These are phyloP conservation scores for Leptomonas pyrrhocoris DNA, from an alignment of 208 protist genomes.

Conservation along the genomic window DNA sequence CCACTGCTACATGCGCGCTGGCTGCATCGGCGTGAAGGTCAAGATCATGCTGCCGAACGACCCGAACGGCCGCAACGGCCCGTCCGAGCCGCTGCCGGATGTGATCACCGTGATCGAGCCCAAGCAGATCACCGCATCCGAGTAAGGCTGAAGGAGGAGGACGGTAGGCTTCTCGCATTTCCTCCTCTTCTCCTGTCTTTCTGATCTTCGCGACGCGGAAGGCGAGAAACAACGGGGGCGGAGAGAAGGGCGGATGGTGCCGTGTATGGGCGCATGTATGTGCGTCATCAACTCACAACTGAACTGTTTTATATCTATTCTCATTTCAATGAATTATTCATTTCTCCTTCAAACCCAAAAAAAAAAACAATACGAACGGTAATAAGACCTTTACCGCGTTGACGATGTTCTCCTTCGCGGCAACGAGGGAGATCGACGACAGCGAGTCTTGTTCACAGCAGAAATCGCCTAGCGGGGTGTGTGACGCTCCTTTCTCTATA, in stretches of 20 bases:
- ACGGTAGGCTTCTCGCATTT: neutral
- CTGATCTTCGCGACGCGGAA: neutral
- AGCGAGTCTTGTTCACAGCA: no score
- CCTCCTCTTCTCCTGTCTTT: neutral
- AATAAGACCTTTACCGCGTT: neutral
- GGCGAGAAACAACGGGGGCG: neutral
- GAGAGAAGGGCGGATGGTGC: neutral
- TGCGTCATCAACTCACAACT: conserved; percentile 1
- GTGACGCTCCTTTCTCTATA: no score
- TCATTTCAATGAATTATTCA: conserved; percentile 16
- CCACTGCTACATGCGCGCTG: conserved; percentile 98
- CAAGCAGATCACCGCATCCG: conserved; percentile 34
- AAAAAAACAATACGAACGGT: neutral
- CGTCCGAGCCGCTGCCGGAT: conserved; percentile 72
- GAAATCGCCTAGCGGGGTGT: no score
- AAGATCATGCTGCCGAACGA: conserved; percentile 99
- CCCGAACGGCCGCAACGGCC: conserved; percentile 66
- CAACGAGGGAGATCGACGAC: no score
- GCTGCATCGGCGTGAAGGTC: conserved; percentile 98
- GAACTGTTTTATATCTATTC: conserved; percentile 5
- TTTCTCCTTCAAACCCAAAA: conserved; percentile 8
- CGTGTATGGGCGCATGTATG: neutral
- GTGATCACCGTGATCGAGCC: conserved; percentile 74
- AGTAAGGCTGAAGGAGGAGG: conserved; percentile 8
- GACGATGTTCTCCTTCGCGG: neutral